Percentiles rank a stretch among this genome's conserved stretches.
These are phyloP conservation scores for Acacia concinna DNA, from an alignment of 331 rosid genomes.

Conservation along the genomic window DNA sequence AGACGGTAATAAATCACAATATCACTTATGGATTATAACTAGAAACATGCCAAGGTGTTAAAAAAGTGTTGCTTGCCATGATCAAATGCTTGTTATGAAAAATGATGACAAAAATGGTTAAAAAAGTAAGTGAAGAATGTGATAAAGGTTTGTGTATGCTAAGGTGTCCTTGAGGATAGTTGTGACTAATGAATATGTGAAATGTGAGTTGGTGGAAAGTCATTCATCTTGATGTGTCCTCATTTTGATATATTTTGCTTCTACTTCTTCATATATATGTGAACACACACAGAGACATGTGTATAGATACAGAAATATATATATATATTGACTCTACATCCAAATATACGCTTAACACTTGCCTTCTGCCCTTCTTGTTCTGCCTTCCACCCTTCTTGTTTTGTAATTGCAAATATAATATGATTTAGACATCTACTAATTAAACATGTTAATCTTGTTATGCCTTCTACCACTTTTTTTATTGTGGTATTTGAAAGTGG, in stretches of 20 bases:
- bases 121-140: not conserved
- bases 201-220: not conserved
- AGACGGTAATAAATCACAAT: not conserved
- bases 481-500: too few species aligned
- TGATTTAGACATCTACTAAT: too few species aligned
- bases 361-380: too few species aligned
- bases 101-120: not conserved
- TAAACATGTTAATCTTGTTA: too few species aligned
- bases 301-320: too few species aligned
- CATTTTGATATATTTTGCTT: slow-evolving; percentile 20
- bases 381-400: too few species aligned
- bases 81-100: not conserved
- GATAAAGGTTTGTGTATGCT: not conserved
- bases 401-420: too few species aligned
- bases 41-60: not conserved
- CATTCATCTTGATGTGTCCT: not conserved
- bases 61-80: not conserved
- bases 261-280: not conserved
- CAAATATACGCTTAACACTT: too few species aligned
- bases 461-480: too few species aligned
- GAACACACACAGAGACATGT: not conserved
- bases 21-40: not conserved
- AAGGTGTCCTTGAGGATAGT: not conserved
- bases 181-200: not conserved
- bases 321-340: too few species aligned